A percentile compares a stretch with the other conserved stretches of the same genome.
These are phyloP conservation scores for Petunia axillaris DNA, from an alignment of 257 asterid genomes.

Conservation along the genomic window DNA sequence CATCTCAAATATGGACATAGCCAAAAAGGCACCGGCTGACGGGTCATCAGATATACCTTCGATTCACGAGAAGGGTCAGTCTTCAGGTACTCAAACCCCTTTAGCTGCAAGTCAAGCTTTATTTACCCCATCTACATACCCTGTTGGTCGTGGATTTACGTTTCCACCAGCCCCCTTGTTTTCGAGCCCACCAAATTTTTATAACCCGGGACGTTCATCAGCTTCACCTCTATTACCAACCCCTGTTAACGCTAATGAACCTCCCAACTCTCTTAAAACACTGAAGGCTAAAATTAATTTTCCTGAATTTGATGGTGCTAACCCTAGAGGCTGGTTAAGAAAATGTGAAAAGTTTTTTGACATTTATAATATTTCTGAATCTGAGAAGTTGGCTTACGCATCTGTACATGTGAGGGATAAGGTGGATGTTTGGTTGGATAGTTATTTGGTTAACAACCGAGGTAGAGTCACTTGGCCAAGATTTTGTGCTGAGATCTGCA, in stretches of 20 bases:
- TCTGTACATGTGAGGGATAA: not conserved
- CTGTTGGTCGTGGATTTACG: not conserved
- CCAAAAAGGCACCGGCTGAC: no score
- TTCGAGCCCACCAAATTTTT: not conserved
- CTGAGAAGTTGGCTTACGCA: not conserved
- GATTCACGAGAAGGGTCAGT: not conserved
- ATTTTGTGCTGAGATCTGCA: not conserved
- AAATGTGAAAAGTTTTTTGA: not conserved
- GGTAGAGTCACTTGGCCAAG: not conserved
- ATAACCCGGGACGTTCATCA: not conserved
- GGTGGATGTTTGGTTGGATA: not conserved
- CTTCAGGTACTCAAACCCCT: no score
- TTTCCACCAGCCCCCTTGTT: not conserved
- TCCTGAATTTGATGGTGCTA: not conserved
- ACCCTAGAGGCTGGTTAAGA: not conserved
- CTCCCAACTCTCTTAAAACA: no score
- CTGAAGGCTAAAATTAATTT: not conserved
- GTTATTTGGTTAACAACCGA: not conserved
- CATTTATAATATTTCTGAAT: not conserved
- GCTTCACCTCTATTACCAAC: not conserved
- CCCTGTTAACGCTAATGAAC: no score
- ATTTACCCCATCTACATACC: not conserved
- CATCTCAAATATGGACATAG: not conserved
- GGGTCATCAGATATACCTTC: not conserved
- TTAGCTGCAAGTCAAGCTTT: not conserved